Conservation (phyloP, 2,329 filamentous ascomycete genomes). For the Nigrospora oryzae region DNA sequence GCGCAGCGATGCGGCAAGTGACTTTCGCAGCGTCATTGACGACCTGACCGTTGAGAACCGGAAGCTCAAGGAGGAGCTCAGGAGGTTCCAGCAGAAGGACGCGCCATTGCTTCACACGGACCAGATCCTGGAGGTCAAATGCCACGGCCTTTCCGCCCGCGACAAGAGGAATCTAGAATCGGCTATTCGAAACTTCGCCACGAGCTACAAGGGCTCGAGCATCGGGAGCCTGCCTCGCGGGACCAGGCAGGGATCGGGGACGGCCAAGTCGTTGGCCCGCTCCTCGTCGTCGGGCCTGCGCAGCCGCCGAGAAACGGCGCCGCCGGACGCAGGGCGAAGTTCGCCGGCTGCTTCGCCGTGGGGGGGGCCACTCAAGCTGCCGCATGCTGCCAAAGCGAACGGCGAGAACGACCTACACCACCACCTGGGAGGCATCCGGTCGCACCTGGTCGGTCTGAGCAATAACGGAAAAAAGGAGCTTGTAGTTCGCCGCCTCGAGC, state of each 20-base stretch:
- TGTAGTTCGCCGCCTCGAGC: constrained; percentile 68
- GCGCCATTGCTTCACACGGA: constrained; percentile 62
- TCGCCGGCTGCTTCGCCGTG: constrained; percentile 56
- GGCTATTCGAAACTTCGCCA: constrained; percentile 61
- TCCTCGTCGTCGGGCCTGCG: constrained; percentile 45
- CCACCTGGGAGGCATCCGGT: constrained; percentile 61
- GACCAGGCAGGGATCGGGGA: constrained; percentile 13
- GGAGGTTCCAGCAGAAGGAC: constrained; percentile 60
- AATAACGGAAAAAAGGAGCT: constrained; percentile 69
- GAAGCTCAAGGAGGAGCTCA: constrained; percentile 64
- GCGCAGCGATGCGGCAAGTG: constrained; percentile 17
- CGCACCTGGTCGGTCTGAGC: constrained; percentile 52
- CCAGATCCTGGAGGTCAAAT: constrained; percentile 74
- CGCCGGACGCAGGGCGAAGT: constrained; percentile 29
- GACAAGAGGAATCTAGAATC: constrained; percentile 74
- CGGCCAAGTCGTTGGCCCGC: constrained; percentile 32
- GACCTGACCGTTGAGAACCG: constrained; percentile 81
- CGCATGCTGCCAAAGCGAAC: constrained; percentile 38
- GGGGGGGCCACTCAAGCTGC: too few species aligned
- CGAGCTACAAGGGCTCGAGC: constrained; percentile 45
- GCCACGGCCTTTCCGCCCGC: constrained; percentile 62
- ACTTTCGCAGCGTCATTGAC: constrained; percentile 77
- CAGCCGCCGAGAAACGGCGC: constrained; percentile 22
- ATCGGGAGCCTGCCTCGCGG: constrained; percentile 22
- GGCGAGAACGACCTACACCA: constrained; percentile 60